Evolutionary conservation across 2,329 filamentous ascomycete species (phyloP), one percentile per base, ranked within the genome.

Genomic region (Sarocladium strictum): DNA sequence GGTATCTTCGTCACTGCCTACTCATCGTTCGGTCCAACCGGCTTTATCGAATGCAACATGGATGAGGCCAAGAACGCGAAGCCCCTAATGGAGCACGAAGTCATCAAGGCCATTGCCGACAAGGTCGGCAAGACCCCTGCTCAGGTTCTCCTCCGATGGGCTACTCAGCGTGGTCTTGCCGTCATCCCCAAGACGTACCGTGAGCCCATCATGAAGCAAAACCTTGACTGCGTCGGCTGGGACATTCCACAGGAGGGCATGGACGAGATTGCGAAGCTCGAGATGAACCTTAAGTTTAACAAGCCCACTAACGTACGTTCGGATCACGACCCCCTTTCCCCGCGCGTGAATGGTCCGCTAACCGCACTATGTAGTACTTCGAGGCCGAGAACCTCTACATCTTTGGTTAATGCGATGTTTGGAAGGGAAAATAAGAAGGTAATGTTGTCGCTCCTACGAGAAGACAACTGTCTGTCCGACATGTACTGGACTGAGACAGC

Each of bases 81-180:
- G 14, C 80, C 87, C 53, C 78, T 95, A 56, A 86, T 95, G 67
- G 79, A 91, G 66, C 80, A 90, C 69, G 72, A 80, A 19, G 71
- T 78, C 53, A 77, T 96, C 69, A 83, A 79, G 62, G 67, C 63
- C 51, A 79, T 92, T 58, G 85, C 89, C 17, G 69, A 78, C 63
- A 90, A 88, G 76, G 76, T 89, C 65, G 74, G 74, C 68, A 90
- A 87, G 77, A 84, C 85, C 9, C 78, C 89, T 6, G 87, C 89
- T 15, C 90, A 96, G 79, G 79, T 96, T 26, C 79, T 96, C 58
- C 78, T 96, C 61, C 82, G 90, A 63, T 96, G 91, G 91, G 84
- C 90, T 21, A 95, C 90, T 15, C 90, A 95, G 78, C 80, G 87
- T 52, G 84, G 84, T 29, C 76, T 94, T 55, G 87, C 89, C 49